Conservation (phyloP, 768 basidiomycete genomes). For the Porphyrellus cyaneotinctus region DNA sequence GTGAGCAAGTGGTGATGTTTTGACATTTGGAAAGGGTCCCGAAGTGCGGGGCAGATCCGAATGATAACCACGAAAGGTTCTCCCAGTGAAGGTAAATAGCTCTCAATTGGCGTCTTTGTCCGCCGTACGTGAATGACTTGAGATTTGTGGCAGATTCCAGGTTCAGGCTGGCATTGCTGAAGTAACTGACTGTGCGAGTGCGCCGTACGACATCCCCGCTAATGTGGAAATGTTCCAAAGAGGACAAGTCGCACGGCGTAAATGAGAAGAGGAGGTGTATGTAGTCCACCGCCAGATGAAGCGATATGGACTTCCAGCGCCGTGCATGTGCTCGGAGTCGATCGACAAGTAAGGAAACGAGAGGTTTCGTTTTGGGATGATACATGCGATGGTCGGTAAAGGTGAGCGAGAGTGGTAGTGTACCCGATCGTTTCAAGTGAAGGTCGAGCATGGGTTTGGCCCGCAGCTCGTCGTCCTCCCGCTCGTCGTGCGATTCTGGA, state of each 20-base stretch:
- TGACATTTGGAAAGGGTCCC: constrained; percentile 10
- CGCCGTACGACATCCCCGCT: neutral
- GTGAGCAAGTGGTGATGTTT: constrained; percentile 17
- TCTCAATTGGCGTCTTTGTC: neutral
- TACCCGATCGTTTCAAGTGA: constrained; percentile 12
- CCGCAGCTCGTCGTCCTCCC: constrained; percentile 1
- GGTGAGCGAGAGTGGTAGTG: constrained; percentile 16
- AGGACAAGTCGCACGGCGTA: constrained; percentile 11
- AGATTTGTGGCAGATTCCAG: constrained; percentile 12
- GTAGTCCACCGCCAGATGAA: constrained; percentile 11
- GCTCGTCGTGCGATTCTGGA: neutral
- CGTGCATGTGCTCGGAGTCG: constrained; percentile 10
- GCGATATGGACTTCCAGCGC: constrained; percentile 18
- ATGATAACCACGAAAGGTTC: constrained; percentile 8
- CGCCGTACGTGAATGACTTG: constrained; percentile 16
- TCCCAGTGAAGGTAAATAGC: constrained; percentile 14
- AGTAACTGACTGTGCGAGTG: too few relatives aligned
- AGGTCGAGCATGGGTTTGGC: constrained; percentile 3
- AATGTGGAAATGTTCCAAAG: constrained; percentile 13
- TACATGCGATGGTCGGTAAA: constrained; percentile 18
- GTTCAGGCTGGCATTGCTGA: neutral
- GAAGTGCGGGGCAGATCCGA: constrained; percentile 5
- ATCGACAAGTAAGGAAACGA: constrained; percentile 13
- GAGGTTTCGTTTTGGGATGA: constrained; percentile 1
- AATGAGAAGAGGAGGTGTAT: constrained; percentile 14